phyloP scores from a whole-genome alignment of 2,329 filamentous ascomycete genomes.

The Aspergillus ustus region DNA sequence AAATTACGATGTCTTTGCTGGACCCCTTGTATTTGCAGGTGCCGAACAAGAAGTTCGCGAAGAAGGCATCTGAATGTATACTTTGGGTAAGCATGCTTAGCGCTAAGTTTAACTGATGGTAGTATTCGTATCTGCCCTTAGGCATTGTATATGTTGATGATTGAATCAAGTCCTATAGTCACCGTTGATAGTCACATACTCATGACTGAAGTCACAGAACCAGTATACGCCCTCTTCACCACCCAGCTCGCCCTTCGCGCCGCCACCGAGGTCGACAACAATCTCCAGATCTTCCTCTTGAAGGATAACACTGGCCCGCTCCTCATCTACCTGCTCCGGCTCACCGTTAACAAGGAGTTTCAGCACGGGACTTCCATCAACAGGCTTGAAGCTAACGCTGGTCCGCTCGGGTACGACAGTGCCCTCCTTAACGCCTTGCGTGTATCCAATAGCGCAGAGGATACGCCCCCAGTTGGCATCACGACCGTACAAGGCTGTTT shows the following conservation, averaged over 20 bases:
- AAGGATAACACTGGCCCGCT: slow-evolving; percentile 61
- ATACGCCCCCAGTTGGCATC: slow-evolving; percentile 99
- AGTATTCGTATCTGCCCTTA: neutral
- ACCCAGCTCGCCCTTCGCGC: slow-evolving; percentile 47
- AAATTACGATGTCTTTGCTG: too few relatives aligned
- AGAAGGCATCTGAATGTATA: neutral
- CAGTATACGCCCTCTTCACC: slow-evolving; percentile 63
- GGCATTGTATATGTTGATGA: neutral
- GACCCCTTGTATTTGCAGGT: too few relatives aligned
- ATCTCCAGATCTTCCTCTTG: slow-evolving; percentile 68
- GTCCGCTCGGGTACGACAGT: slow-evolving; percentile 60
- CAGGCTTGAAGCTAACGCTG: slow-evolving; percentile 65
- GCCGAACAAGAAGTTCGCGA: too few relatives aligned
- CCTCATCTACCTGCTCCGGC: slow-evolving; percentile 66
- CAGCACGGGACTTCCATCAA: slow-evolving; percentile 60
- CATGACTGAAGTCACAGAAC: slow-evolving; percentile 71
- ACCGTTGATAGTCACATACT: slow-evolving; percentile 72
- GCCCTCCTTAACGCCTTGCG: slow-evolving; percentile 52
- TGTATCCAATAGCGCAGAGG: slow-evolving; percentile 89
- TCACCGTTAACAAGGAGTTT: slow-evolving; percentile 65
- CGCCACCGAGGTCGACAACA: slow-evolving; percentile 61
- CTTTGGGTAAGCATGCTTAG: neutral
- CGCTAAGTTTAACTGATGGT: neutral
- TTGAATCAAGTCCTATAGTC: slow-evolving; percentile 63
- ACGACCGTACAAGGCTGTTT: slow-evolving; percentile 94